Evolutionary conservation across 371 early-diverging fungal genomes (phyloP), one percentile per base, ranked within the genome.

Genomic region (Choanephora cucurbitarum): DNA sequence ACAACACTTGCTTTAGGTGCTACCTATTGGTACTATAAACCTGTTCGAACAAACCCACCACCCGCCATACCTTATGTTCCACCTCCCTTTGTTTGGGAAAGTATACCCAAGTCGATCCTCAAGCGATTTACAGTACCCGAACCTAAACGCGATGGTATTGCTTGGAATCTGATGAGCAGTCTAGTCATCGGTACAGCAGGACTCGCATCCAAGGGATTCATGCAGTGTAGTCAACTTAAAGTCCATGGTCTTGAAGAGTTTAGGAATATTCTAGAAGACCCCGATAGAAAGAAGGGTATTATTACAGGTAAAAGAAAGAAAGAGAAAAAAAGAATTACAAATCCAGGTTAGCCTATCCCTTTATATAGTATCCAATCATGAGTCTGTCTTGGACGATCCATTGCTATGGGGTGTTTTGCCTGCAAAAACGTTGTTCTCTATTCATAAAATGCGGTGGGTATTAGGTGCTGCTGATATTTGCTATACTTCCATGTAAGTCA

Each of bases 381-480:
- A 65, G 19, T 72, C 67, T 54, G 85, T 84, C 10, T 62, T 89
- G 56, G 95, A 95, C 44, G 95, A 95, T 58, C 95, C 95, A 7
- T 34, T 90, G 9, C 56, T 94, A 32, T 95, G 91, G 92, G 92
- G 91, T 14, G 68, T 81, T 0, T 60, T 91, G 49, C 91, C 91
- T 9, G 47, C 73, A 56, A 73, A 67, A 13, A 74, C 72, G 2
- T 59, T 80, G 42, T 65, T 78, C 17, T 70, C 80, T 21, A 71
- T 69, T 44, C 68, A 55, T 44, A 82, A 61, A 28, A 78, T 88
- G 78, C 83, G 95, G 17, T 93, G 93, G 92, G 86, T 89, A 1
- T 68, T 93, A 21, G 92, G 93, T 17, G 94, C 95, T 5, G 88
- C 85, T 50, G 94, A 95, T 55, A 85, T 94, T 13, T 88, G 91